A percentile compares a stretch with the other conserved stretches of the same genome.
phyloP scores from a whole-genome alignment of 2,329 filamentous ascomycete species.

The Cercospora nicotianae region DNA sequence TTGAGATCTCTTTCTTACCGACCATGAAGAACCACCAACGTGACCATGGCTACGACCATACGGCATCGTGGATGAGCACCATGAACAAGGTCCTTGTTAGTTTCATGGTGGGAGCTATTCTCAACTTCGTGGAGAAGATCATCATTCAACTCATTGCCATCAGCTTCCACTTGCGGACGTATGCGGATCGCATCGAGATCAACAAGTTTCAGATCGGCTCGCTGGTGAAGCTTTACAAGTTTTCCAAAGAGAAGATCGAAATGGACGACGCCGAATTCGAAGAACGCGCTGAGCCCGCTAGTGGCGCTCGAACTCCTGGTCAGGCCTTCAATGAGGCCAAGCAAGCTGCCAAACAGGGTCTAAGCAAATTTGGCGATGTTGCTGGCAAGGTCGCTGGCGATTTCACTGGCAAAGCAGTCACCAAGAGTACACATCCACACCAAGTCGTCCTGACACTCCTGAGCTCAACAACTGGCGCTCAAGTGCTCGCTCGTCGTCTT shows the following conservation, averaged over 20 bases:
- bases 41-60: constrained; percentile 50
- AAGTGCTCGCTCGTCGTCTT: constrained; percentile 81
- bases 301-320: constrained; percentile 72
- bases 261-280: constrained; percentile 77
- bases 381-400: constrained; percentile 86
- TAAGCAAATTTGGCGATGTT: constrained; percentile 79
- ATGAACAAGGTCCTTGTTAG: constrained; percentile 85
- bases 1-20: constrained; percentile 81
- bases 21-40: constrained; percentile 69
- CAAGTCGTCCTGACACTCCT: constrained; percentile 82
- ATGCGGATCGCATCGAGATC: constrained; percentile 83
- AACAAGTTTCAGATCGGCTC: constrained; percentile 86
- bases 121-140: constrained; percentile 90
- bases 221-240: constrained; percentile 64
- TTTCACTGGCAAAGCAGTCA: constrained; percentile 74
- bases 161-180: constrained; percentile 87
- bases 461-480: constrained; percentile 68
- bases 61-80: constrained; percentile 69
- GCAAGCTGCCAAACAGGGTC: constrained; percentile 70
- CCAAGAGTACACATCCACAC: constrained; percentile 72
- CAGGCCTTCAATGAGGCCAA: constrained; percentile 67
- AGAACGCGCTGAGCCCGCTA: constrained; percentile 51
- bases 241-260: constrained; percentile 63
- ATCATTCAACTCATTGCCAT: constrained; percentile 93
- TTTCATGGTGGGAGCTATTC: constrained; percentile 72